Percentiles rank a stretch among this genome's conserved stretches.
Conservation (phyloP, 257 asterid species). For the Solanum neorickii region DNA sequence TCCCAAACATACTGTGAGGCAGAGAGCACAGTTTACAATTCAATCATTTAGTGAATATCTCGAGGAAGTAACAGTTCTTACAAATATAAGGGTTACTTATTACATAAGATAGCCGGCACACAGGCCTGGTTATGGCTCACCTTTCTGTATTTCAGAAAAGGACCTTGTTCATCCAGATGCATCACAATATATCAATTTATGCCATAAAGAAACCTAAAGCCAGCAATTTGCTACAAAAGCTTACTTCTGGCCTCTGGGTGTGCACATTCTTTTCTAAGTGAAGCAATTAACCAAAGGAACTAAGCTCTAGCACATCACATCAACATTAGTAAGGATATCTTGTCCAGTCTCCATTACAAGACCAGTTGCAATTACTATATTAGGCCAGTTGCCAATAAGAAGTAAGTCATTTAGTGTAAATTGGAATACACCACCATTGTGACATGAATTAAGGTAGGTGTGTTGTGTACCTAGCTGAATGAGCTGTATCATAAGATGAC, state of each 20-base stretch:
- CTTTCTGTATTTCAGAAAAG: background rate
- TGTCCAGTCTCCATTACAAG: background rate
- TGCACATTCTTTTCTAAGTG: background rate
- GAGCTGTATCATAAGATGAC: background rate
- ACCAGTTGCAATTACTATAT: background rate
- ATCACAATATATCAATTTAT: background rate
- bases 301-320: background rate
- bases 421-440: background rate
- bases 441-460: background rate
- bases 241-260: background rate
- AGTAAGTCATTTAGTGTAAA: background rate
- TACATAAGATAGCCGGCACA: background rate
- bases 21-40: background rate
- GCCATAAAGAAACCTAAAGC: background rate
- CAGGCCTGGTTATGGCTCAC: background rate
- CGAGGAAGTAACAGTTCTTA: background rate
- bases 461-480: background rate
- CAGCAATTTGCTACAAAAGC: background rate
- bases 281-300: background rate
- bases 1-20: constrained; percentile 75
- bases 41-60: background rate
- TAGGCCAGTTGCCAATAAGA: background rate
- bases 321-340: background rate
- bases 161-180: background rate
- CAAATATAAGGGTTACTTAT: background rate